These are phyloP conservation scores for Brasenia schreberi DNA, from an alignment of 164 flowering plant species.

Conservation along the genomic window DNA sequence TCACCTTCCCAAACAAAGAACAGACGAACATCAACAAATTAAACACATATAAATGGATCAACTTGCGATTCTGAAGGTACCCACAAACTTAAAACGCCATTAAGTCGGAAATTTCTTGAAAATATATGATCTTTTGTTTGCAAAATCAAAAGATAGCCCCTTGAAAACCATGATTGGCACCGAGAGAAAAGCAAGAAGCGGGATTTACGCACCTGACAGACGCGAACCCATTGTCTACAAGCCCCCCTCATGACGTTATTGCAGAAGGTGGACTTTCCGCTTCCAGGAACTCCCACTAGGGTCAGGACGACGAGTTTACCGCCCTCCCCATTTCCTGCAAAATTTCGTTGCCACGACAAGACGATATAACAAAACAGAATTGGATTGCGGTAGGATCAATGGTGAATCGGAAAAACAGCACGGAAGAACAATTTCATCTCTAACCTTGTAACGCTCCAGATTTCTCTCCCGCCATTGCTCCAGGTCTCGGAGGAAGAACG, in stretches of 20 bases:
- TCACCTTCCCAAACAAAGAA: not conserved
- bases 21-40: not conserved
- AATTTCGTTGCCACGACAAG: conserved; percentile 2
- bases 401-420: not conserved
- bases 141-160: not conserved
- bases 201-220: conserved; percentile 54
- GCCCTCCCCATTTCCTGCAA: conserved; percentile 11
- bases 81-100: not conserved
- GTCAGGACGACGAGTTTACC: conserved; percentile 34
- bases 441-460: not conserved
- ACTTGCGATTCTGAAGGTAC: not conserved
- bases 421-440: not conserved
- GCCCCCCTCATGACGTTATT: conserved; percentile 43
- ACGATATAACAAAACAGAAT: not conserved
- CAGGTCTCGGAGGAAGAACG: no score
- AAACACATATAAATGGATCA: not conserved
- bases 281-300: conserved; percentile 81
- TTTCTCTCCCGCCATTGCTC: not conserved
- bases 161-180: not conserved
- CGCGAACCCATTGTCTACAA: conserved; percentile 57
- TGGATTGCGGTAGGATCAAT: not conserved
- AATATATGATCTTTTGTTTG: no score
- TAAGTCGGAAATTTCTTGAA: not conserved
- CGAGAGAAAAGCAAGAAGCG: conserved; percentile 5
- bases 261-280: conserved; percentile 88